phyloP scores from a whole-genome alignment of 2,329 filamentous ascomycete species.

The Coleophoma cylindrospora region DNA sequence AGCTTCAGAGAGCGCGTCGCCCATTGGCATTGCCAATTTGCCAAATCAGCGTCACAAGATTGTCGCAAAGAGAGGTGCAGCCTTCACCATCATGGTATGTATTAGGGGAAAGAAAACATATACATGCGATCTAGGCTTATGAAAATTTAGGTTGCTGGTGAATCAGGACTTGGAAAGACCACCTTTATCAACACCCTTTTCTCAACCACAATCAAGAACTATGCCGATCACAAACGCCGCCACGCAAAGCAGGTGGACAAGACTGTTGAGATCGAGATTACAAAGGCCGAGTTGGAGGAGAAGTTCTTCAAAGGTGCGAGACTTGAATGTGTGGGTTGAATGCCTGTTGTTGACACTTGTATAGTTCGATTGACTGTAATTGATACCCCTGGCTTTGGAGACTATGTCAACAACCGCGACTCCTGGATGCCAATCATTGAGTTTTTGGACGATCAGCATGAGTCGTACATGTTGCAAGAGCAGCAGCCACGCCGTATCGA shows the following conservation, averaged over 20 bases:
- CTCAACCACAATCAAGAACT: conserved; percentile 99
- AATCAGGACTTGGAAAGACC: conserved; percentile 97
- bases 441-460: conserved; percentile 99
- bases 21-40: conserved; percentile 71
- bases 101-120: neutral
- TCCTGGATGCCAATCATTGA: conserved; percentile 99
- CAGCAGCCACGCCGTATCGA: conserved; percentile 96
- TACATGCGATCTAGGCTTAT: conserved; percentile 2
- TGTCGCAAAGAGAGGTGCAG: conserved; percentile 80
- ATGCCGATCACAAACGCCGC: conserved; percentile 98
- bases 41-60: conserved; percentile 74
- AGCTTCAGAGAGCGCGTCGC: conserved; percentile 56
- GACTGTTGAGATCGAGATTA: conserved; percentile 99
- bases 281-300: conserved; percentile 98
- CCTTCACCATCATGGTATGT: conserved; percentile 96
- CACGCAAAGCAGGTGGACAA: conserved; percentile 99
- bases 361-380: conserved; percentile 96
- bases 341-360: conserved; percentile 13
- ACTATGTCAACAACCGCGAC: conserved; percentile 99
- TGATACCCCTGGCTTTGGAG: conserved; percentile 96
- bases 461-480: conserved; percentile 99
- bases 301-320: conserved; percentile 98
- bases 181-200: conserved; percentile 99
- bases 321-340: neutral
- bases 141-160: conserved; percentile 76